Conservation (phyloP, 768 basidiomycete genomes). For the Russula sp. region DNA sequence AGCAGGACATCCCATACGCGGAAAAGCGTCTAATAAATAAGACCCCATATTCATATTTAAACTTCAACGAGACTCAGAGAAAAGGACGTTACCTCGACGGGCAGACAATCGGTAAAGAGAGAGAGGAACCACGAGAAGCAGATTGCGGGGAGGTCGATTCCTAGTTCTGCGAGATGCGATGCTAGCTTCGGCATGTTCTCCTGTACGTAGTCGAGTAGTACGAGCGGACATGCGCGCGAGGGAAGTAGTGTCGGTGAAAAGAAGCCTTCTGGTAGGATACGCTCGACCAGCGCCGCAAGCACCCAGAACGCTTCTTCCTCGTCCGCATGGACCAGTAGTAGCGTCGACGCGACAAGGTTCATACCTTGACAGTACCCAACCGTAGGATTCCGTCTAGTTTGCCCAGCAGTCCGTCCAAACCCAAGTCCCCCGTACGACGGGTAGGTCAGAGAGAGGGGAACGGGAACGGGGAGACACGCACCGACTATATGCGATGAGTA, state of each 20-base stretch:
- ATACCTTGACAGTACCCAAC: constrained; percentile 96
- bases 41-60: neutral
- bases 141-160: constrained; percentile 88
- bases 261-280: constrained; percentile 86
- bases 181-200: constrained; percentile 73
- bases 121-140: constrained; percentile 99
- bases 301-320: constrained; percentile 99
- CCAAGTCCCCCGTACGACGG: neutral
- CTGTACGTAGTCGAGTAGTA: constrained; percentile 83
- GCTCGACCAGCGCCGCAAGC: constrained; percentile 83
- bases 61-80: too few species aligned
- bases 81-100: constrained; percentile 67
- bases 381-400: constrained; percentile 73
- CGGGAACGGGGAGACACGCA: constrained; percentile 41
- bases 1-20: constrained; percentile 96
- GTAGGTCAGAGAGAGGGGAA: neutral
- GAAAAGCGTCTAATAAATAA: constrained; percentile 69
- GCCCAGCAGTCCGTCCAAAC: neutral
- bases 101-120: constrained; percentile 92
- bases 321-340: constrained; percentile 87
- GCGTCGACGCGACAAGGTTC: constrained; percentile 93
- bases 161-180: constrained; percentile 70
- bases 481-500: constrained; percentile 91
- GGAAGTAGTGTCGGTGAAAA: constrained; percentile 90
- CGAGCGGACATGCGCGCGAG: constrained; percentile 90